Conservation (phyloP, 768 basidiomycete species). For the Rhizopogon vinicolor region DNA sequence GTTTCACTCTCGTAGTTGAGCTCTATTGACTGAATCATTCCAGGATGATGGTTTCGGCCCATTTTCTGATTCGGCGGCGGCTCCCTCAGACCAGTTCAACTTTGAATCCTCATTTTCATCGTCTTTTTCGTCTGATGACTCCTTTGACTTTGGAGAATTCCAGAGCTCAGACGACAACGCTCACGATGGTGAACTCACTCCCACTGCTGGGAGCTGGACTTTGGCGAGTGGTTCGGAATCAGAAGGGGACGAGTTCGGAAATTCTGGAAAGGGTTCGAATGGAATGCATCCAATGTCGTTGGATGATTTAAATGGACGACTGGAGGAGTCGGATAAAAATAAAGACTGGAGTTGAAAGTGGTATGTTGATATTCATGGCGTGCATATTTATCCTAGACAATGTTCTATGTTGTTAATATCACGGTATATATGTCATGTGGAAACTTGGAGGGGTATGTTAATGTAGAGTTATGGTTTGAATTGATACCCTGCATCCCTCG, state of each 20-base stretch:
- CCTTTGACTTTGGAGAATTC: conserved; percentile 81
- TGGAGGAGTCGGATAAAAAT: conserved; percentile 9
- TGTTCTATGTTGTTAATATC: not conserved
- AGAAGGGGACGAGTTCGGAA: conserved; percentile 26
- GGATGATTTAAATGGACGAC: conserved; percentile 17
- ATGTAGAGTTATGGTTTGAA: conserved; percentile 32
- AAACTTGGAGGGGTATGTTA: not conserved
- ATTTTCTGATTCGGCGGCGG: conserved; percentile 63
- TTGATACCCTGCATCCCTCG: conserved; percentile 66
- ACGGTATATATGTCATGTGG: not conserved
- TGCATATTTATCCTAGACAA: not conserved
- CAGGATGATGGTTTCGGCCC: conserved; percentile 73
- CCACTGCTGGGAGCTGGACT: conserved; percentile 69
- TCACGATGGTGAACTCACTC: conserved; percentile 46
- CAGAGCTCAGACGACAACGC: conserved; percentile 39
- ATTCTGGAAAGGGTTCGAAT: conserved; percentile 3
- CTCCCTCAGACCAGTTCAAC: conserved; percentile 50
- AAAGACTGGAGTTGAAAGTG: conserved; percentile 8
- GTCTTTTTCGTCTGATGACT: conserved; percentile 59
- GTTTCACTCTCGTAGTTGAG: conserved; percentile 11
- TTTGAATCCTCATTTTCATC: conserved; percentile 43
- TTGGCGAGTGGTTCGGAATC: conserved; percentile 42
- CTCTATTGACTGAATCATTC: conserved; percentile 1
- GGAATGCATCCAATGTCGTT: conserved; percentile 24
- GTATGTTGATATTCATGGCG: not conserved